phyloP scores from a whole-genome alignment of 805 yeast genomes.

The Teunomyces lycoperdinae region DNA sequence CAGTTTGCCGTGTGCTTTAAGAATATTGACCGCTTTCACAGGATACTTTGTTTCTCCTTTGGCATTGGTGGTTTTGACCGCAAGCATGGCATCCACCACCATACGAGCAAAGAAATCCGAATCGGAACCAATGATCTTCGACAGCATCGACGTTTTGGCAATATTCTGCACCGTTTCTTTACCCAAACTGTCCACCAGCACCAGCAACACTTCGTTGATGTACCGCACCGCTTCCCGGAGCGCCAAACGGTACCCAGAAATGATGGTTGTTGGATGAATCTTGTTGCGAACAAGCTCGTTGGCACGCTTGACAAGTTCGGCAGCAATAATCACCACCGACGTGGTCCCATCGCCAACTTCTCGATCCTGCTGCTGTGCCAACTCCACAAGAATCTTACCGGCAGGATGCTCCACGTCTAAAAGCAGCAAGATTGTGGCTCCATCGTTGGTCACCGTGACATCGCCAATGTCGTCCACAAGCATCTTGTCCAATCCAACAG shows the following conservation, averaged over 20 bases:
- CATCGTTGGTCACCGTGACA: slow-evolving; percentile 97
- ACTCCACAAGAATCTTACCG: slow-evolving; percentile 92
- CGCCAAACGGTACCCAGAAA: slow-evolving; percentile 94
- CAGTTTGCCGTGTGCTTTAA: slow-evolving; percentile 96
- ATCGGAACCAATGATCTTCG: slow-evolving; percentile 93
- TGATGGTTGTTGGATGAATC: slow-evolving; percentile 96
- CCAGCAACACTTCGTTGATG: slow-evolving; percentile 80
- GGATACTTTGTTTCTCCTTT: slow-evolving; percentile 93
- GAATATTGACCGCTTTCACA: slow-evolving; percentile 91
- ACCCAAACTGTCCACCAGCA: slow-evolving; percentile 74
- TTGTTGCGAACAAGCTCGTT: slow-evolving; percentile 89
- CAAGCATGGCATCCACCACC: slow-evolving; percentile 94
- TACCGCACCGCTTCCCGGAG: slow-evolving; percentile 85
- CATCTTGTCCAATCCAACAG: slow-evolving; percentile 98
- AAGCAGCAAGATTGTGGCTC: slow-evolving; percentile 89
- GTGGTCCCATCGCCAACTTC: slow-evolving; percentile 99
- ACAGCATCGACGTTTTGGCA: slow-evolving; percentile 96
- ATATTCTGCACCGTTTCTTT: slow-evolving; percentile 84
- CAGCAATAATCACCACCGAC: slow-evolving; percentile 92
- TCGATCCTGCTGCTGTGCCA: slow-evolving; percentile 98
- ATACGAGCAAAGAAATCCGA: slow-evolving; percentile 83
- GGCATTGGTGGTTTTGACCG: slow-evolving; percentile 84
- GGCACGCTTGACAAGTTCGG: slow-evolving; percentile 88
- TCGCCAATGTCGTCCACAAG: slow-evolving; percentile 98
- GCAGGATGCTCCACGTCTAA: slow-evolving; percentile 99